Conservation (phyloP, 345 rosid genomes). For the Hibiscus trionum region DNA sequence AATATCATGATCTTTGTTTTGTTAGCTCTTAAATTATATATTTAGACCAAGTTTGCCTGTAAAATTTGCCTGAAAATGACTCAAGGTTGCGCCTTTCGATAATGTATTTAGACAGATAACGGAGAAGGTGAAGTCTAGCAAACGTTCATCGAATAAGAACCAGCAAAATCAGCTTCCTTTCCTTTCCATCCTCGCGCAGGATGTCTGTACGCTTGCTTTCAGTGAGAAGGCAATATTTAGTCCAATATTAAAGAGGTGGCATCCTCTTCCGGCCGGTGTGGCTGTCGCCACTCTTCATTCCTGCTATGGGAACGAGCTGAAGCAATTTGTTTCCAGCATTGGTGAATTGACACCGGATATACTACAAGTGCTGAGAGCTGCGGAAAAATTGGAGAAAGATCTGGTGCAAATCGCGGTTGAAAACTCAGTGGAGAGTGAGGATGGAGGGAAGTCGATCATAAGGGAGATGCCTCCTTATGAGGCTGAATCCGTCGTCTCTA, state of each 20-base stretch:
- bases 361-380: conserved; percentile 81
- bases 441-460: conserved; percentile 95
- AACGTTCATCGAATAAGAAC: conserved; percentile 67
- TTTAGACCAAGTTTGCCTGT: neutral
- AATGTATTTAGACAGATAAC: conserved; percentile 41
- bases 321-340: conserved; percentile 72
- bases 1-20: neutral
- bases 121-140: conserved; percentile 96
- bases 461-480: conserved; percentile 99
- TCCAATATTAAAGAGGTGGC: conserved; percentile 96
- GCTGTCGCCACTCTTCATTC: conserved; percentile 97
- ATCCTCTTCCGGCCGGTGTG: conserved; percentile 93
- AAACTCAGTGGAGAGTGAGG: conserved; percentile 94
- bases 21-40: neutral
- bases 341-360: conserved; percentile 81
- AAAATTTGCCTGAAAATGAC: neutral
- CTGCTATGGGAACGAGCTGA: conserved; percentile 88
- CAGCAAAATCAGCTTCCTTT: conserved; percentile 69
- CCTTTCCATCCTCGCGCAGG: conserved; percentile 55
- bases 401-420: conserved; percentile 98
- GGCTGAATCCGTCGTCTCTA: conserved; percentile 80
- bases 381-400: conserved; percentile 94
- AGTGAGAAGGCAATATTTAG: conserved; percentile 75
- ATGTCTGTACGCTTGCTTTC: conserved; percentile 78
- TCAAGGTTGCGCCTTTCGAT: neutral